Evolutionary conservation across 768 basidiomycete genomes (phyloP), one percentile per base, ranked within the genome.

Genomic region (Tricholomella constricta): DNA sequence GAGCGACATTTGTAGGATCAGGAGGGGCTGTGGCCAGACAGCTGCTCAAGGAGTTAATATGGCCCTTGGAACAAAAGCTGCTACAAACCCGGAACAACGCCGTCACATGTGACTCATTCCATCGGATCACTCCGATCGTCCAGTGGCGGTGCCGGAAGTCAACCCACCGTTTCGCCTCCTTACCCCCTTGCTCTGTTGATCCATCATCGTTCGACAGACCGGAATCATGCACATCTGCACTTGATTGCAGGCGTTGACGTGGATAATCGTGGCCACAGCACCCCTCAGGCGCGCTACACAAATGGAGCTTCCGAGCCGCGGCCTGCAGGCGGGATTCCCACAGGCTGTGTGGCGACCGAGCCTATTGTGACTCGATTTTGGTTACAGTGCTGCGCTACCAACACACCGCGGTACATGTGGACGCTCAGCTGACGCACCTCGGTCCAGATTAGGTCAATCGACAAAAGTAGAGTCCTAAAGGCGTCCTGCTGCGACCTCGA

Each of bases 1-100:
- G 20, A 67, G 25, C 10, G 65, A 63, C 65, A 69, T 65, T 50
- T 48, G 54, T 35, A 50, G 44, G 47, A 55, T 32, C 43, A 48
- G 54, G 38, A 35, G 44, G 44, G 59, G 55, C 35, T 46, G 54
- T 55, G 44, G 51, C 38, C 41, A 35, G 46, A 54, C 52, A 61
- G 40, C 48, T 29, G 11, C 29, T 41, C 36, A 34, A 29, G 37
- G 38, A 45, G 54, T 56, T 62, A 49, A 56, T 61, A 61, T 61
- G 26, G 50, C 31, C 22, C 23, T 35, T 34, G 52, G 40, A 56
- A 62, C 58, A 64, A 64, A 60, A 62, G 63, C 54, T 29, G 38
- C 36, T 20, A 41, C 35, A 56, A 55, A 51, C 56, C 36, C 34
- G 59, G 56, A 61, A 60, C 55, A 25, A 32, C 44, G 27, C 34